Conservation (phyloP, 2,329 filamentous ascomycete species). For the Diaporthe velutina region DNA sequence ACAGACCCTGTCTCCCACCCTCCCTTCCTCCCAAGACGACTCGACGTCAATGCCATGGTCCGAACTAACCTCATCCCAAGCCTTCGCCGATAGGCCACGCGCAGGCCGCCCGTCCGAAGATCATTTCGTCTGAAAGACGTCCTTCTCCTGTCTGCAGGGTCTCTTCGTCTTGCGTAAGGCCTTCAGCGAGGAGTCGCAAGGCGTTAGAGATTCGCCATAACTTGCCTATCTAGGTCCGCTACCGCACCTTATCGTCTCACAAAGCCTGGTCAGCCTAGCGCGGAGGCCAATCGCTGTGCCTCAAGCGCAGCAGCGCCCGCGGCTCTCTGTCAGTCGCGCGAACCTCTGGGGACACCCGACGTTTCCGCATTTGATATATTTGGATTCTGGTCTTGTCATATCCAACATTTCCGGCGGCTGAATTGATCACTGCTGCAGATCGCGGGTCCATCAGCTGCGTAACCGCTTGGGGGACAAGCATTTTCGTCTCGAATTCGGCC, state of each 20-base stretch:
- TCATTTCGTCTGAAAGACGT: constrained; percentile 15
- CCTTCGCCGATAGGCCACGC: constrained; percentile 4
- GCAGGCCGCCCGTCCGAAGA: constrained; percentile 22
- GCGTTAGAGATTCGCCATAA: constrained; percentile 29
- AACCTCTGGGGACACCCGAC: constrained; percentile 26
- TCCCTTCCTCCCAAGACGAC: neutral
- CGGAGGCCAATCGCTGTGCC: constrained; percentile 18
- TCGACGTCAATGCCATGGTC: constrained; percentile 25
- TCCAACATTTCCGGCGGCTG: constrained; percentile 9
- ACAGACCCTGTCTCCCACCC: neutral
- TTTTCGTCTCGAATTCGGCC: constrained; percentile 18
- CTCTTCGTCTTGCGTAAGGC: constrained; percentile 20
- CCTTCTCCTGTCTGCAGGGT: constrained; percentile 25
- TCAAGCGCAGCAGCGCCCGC: neutral
- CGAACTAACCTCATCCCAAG: constrained; percentile 18
- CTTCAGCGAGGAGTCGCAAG: neutral
- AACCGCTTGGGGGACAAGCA: neutral
- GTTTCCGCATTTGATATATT: constrained; percentile 26
- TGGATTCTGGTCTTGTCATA: constrained; percentile 5
- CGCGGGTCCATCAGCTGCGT: constrained; percentile 16
- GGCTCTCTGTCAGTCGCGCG: constrained; percentile 2
- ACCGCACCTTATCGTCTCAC: constrained; percentile 5
- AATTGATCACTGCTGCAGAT: constrained; percentile 9
- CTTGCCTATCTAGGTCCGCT: constrained; percentile 5
- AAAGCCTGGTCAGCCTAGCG: constrained; percentile 29